phyloP scores from a whole-genome alignment of 345 rosid species.

The Brassica napus region DNA sequence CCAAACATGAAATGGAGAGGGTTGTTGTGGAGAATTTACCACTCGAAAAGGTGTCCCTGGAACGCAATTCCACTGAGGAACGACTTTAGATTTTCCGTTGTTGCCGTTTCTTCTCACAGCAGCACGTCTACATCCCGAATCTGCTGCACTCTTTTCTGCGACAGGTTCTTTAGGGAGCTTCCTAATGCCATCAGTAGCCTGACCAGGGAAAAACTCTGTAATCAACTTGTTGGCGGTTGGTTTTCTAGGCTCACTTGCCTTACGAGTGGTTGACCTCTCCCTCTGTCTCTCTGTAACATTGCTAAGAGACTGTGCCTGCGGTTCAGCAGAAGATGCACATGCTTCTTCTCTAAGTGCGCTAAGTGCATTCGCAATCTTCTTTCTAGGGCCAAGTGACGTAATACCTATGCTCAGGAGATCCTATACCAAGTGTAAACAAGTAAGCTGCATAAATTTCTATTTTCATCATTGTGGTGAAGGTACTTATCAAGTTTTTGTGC shows the following conservation, averaged over 20 bases:
- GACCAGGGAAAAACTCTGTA: slow-evolving; percentile 75
- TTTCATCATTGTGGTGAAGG: background rate
- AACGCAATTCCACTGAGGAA: slow-evolving; percentile 79
- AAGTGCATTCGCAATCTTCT: slow-evolving; percentile 82
- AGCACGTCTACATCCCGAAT: slow-evolving; percentile 41
- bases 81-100: slow-evolving; percentile 53
- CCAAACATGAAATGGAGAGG: background rate
- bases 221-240: slow-evolving; percentile 68
- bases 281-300: slow-evolving; percentile 40
- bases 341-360: slow-evolving; percentile 52
- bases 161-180: slow-evolving; percentile 37
- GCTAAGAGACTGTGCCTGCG: slow-evolving; percentile 28
- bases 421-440: slow-evolving; percentile 14
- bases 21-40: slow-evolving; percentile 48
- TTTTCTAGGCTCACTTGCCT: slow-evolving; percentile 47
- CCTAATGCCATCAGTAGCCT: slow-evolving; percentile 24
- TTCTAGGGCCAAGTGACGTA: slow-evolving; percentile 89
- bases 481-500: background rate
- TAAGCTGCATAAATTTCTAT: background rate
- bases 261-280: slow-evolving; percentile 39
- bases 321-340: slow-evolving; percentile 28
- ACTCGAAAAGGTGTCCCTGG: slow-evolving; percentile 91
- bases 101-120: slow-evolving; percentile 42
- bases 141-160: slow-evolving; percentile 37
- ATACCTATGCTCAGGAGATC: slow-evolving; percentile 79